phyloP scores from a whole-genome alignment of 768 basidiomycete genomes.

The Cystobasidium onofrii region DNA sequence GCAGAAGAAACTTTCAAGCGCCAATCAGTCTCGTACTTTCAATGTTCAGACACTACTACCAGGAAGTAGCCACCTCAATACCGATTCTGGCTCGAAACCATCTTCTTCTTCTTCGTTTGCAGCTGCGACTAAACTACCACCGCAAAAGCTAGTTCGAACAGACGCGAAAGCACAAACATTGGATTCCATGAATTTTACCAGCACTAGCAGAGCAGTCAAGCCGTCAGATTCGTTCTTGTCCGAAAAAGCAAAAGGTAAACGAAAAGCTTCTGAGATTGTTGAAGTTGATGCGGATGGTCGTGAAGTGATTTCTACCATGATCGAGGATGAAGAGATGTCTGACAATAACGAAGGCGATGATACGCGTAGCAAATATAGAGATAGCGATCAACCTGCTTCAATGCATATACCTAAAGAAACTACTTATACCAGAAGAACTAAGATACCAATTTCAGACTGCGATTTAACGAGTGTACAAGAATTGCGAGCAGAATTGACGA shows the following conservation, averaged over 20 bases:
- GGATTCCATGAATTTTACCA: conserved; percentile 63
- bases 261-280: conserved; percentile 36
- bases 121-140: conserved; percentile 44
- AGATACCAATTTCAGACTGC: conserved; percentile 66
- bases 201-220: background rate
- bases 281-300: conserved; percentile 55
- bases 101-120: background rate
- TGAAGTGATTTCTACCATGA: background rate
- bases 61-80: background rate
- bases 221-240: conserved; percentile 54
- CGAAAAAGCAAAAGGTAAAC: conserved; percentile 34
- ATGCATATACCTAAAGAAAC: background rate
- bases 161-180: conserved; percentile 79
- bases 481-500: conserved; percentile 51
- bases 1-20: conserved; percentile 55
- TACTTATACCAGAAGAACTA: conserved; percentile 33
- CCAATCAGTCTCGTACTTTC: conserved; percentile 48
- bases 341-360: conserved; percentile 3
- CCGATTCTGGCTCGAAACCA: background rate
- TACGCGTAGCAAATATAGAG: conserved; percentile 22
- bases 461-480: conserved; percentile 64
- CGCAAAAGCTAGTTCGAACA: conserved; percentile 87
- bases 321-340: background rate
- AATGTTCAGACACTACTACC: conserved; percentile 42
- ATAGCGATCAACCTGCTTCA: conserved; percentile 44